Evolutionary conservation across 2,329 filamentous ascomycete genomes (phyloP), one percentile per base, ranked within the genome.

Genomic region (Fusarium haematococcum): DNA sequence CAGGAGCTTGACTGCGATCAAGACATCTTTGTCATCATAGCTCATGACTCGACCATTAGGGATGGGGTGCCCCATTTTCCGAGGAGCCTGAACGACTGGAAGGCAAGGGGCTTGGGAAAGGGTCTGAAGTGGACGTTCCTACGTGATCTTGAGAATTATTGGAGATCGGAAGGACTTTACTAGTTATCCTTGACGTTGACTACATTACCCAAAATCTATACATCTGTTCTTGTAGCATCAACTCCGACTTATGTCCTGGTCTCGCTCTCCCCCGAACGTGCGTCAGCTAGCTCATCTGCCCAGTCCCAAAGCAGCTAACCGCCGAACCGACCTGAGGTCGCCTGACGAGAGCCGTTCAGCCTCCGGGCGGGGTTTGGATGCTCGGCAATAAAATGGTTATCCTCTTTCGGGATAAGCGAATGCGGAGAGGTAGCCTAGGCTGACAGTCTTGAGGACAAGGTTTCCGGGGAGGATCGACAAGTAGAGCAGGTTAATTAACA

Each of bases 51-150:
- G 6, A 77, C 72, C 0, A 69, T 77, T 0, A 59, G 75, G 6
- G 75, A 77, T 63, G 75, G 75, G 2, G 75, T 77, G n/a, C 54
- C 75, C 8, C 75, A 77, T 39, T 77, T 77, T 5, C 75, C 75
- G 1, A 10, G 65, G 16, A 77, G 67, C 5, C 7, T 77, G 1
- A 77, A 77, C 23, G 61, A 69, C 63, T 77, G 75, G 75, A 75
- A 77, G n/a, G 39, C 23, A 6, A 67, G 16, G 10, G 75, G 74
- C 0, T 65, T 68, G 23, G 75, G 75, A 0, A 52, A 68, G 6
- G 65, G 59, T 0, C 54, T 77, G 48, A 77, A 71, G 18, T 77
- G 75, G 75, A 48, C 75, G 10, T 77, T 77, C 14, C 30, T 77
- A 5, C 63, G 75, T 3, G 75, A 77, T 37, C 33, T 77, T 6